Percentiles rank a stretch among this genome's conserved stretches.
Evolutionary conservation across 2,329 filamentous ascomycete genomes (phyloP).

Genomic region (Pseudogymnoascus sp.): DNA sequence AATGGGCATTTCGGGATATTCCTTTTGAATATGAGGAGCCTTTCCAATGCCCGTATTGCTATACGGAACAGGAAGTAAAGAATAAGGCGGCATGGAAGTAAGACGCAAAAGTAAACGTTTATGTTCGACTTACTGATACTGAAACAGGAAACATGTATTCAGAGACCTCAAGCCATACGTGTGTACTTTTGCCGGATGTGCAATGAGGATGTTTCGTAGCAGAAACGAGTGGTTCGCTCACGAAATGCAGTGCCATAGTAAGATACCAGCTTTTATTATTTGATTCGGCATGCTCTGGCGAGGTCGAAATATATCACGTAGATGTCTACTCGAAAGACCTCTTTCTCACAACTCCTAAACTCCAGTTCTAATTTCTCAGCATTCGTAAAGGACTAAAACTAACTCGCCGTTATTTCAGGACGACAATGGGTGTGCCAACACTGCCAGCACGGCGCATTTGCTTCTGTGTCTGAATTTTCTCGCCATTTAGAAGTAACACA

Average conservation of each 20-base stretch:
- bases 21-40: slow-evolving; percentile 19
- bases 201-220: slow-evolving; percentile 23
- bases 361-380: background rate
- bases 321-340: background rate
- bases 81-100: slow-evolving; percentile 16
- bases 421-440: slow-evolving; percentile 22
- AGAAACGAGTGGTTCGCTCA: slow-evolving; percentile 28
- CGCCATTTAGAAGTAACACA: slow-evolving; percentile 15
- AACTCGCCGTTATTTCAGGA: slow-evolving; percentile 8
- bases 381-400: background rate
- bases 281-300: background rate
- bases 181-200: slow-evolving; percentile 28
- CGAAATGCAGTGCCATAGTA: slow-evolving; percentile 24
- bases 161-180: slow-evolving; percentile 29
- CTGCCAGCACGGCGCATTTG: slow-evolving; percentile 15
- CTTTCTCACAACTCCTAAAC: background rate
- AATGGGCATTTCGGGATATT: slow-evolving; percentile 18
- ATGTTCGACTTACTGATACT: background rate
- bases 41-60: slow-evolving; percentile 16
- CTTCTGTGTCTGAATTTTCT: slow-evolving; percentile 12
- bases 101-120: background rate
- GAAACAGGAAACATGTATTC: slow-evolving; percentile 25
- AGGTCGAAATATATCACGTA: background rate
- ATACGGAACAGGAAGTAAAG: slow-evolving; percentile 12
- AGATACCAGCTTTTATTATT: background rate